Percentiles rank a stretch among this genome's conserved stretches.
Evolutionary conservation across 768 basidiomycete genomes (phyloP).

Genomic region (Cantharellus anzutake): DNA sequence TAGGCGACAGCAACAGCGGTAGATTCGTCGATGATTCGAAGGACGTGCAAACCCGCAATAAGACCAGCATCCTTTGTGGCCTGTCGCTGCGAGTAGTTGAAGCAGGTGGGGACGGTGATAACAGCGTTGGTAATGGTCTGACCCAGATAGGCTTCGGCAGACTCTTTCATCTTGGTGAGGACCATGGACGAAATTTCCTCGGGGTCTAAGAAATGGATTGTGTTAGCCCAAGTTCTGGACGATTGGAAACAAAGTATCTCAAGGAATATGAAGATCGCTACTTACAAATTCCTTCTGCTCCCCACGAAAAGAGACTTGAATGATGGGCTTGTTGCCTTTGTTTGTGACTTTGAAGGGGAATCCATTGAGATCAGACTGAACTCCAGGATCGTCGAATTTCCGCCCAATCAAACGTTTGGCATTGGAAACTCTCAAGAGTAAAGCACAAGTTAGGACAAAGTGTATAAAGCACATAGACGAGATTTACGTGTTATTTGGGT

Average conservation of each 20-base stretch:
- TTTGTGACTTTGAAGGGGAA: conserved; percentile 19
- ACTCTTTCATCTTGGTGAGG: too few relatives aligned
- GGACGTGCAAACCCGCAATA: conserved; percentile 89
- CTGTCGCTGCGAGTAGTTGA: conserved; percentile 97
- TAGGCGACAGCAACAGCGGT: conserved; percentile 61
- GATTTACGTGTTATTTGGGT: conserved; percentile 21
- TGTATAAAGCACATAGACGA: not conserved
- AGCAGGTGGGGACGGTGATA: conserved; percentile 63
- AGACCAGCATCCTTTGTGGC: conserved; percentile 96
- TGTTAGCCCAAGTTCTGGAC: conserved; percentile 47
- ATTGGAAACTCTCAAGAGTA: conserved; percentile 26
- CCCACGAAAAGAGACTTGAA: conserved; percentile 28
- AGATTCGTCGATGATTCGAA: conserved; percentile 98
- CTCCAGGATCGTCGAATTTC: conserved; percentile 24
- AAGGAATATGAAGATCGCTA: conserved; percentile 21
- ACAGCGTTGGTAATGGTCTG: too few relatives aligned
- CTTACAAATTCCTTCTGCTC: too few relatives aligned
- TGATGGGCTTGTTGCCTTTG: conserved; percentile 27
- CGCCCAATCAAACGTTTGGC: conserved; percentile 34
- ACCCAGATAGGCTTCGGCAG: not conserved
- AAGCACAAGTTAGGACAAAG: not conserved
- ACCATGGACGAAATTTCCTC: conserved; percentile 27
- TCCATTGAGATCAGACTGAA: conserved; percentile 30
- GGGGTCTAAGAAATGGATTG: conserved; percentile 34
- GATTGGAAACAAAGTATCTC: conserved; percentile 31